These are phyloP conservation scores for Tubosaeta brunneosetosa DNA, from an alignment of 768 basidiomycete genomes.

Conservation along the genomic window DNA sequence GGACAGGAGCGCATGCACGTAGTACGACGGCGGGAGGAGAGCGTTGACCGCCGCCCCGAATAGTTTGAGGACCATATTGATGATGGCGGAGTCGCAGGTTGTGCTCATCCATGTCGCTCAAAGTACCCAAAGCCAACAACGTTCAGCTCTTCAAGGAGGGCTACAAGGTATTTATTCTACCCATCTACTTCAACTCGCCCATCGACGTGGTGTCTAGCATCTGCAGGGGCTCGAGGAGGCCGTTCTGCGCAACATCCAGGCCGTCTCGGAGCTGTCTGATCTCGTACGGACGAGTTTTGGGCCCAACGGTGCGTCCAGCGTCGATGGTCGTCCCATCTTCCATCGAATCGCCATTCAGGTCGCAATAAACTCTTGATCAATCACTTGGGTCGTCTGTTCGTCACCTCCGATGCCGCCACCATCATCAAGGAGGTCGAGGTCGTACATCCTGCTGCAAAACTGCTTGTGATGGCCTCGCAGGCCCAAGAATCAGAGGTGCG, in stretches of 20 bases:
- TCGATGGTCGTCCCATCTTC: neutral
- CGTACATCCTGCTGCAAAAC: conserved; percentile 95
- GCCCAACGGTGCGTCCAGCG: conserved; percentile 71
- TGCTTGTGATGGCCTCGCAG: conserved; percentile 98
- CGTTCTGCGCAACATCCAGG: conserved; percentile 93
- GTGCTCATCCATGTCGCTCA: conserved; percentile 68
- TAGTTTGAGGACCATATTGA: conserved; percentile 51
- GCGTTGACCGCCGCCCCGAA: conserved; percentile 35
- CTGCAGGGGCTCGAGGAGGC: conserved; percentile 92
- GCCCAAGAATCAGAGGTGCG: conserved; percentile 91
- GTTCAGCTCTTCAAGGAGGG: conserved; percentile 96
- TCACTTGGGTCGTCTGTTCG: conserved; percentile 91
- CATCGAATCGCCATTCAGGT: conserved; percentile 43
- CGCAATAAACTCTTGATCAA: conserved; percentile 98
- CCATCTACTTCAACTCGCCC: neutral
- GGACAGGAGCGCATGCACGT: conserved; percentile 45
- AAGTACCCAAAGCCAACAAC: conserved; percentile 86
- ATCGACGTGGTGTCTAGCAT: conserved; percentile 42
- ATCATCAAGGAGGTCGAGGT: conserved; percentile 98
- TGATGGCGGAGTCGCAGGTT: conserved; percentile 8
- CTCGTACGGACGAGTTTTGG: conserved; percentile 96
- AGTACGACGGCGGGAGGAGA: conserved; percentile 55
- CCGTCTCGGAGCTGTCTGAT: conserved; percentile 91
- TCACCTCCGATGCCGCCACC: conserved; percentile 98
- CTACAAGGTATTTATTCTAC: conserved; percentile 64